These are phyloP conservation scores for Colletotrichum sp. DNA, from an alignment of 2,329 filamentous ascomycete species.

Conservation along the genomic window DNA sequence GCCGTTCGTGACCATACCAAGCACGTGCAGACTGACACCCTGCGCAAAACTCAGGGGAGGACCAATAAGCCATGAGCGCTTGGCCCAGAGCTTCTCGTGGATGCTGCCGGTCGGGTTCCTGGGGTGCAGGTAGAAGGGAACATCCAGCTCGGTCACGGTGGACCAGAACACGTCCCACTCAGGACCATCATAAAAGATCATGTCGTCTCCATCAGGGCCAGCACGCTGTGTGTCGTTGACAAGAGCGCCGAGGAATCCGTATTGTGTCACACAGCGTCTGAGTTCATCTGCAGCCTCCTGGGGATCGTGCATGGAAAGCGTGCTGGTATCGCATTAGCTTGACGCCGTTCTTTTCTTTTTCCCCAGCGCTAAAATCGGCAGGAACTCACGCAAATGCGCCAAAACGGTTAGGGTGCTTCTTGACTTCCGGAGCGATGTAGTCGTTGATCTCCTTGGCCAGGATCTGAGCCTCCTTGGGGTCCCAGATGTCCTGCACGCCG, in stretches of 20 bases:
- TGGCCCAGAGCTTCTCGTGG: background rate
- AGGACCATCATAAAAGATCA: background rate
- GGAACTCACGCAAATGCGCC: conserved; percentile 48
- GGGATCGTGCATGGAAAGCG: background rate
- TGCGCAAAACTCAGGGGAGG: background rate
- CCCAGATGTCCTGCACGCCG: conserved; percentile 50
- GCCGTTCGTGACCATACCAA: background rate
- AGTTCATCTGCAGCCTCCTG: conserved; percentile 42
- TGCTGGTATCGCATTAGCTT: background rate
- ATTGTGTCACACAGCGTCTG: conserved; percentile 55
- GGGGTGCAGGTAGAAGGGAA: background rate
- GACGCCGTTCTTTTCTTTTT: background rate
- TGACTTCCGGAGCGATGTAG: background rate
- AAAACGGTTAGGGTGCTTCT: conserved; percentile 40
- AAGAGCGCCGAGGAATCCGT: conserved; percentile 64
- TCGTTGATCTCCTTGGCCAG: conserved; percentile 41
- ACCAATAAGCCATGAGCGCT: background rate
- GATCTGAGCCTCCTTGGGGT: conserved; percentile 43
- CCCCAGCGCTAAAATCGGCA: background rate
- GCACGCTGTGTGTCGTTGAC: background rate
- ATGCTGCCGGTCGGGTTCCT: background rate
- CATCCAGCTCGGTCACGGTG: background rate
- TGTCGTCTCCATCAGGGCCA: background rate
- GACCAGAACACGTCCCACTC: background rate
- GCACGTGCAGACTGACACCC: background rate